phyloP scores from a whole-genome alignment of 371 early-diverging fungal genomes.

The Mortierella sp. region DNA sequence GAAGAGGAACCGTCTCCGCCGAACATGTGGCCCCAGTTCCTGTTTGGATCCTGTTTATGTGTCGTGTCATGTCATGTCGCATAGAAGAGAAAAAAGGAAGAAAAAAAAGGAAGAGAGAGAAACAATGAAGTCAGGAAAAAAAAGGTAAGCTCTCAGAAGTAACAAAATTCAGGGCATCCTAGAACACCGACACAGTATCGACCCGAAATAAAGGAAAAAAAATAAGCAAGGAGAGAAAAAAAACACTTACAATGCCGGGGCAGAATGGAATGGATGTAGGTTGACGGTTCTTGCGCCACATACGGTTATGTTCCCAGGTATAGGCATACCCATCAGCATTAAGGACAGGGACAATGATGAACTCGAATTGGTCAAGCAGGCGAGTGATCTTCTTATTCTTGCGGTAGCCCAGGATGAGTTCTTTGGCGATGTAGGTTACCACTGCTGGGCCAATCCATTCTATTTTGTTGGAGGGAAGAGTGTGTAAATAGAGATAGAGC shows the following conservation, averaged over 20 bases:
- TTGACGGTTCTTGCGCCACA: conserved; percentile 71
- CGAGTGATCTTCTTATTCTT: conserved; percentile 49
- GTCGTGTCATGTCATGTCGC: too few species aligned
- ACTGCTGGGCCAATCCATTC: conserved; percentile 61
- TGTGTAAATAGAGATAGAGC: neutral
- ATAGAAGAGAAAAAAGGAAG: too few species aligned
- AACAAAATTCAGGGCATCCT: neutral
- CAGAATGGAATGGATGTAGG: conserved; percentile 57
- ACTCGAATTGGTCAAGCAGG: conserved; percentile 57
- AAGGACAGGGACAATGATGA: conserved; percentile 59
- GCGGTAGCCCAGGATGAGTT: conserved; percentile 52
- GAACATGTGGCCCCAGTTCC: conserved; percentile 62
- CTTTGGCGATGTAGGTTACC: conserved; percentile 59
- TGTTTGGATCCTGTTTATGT: conserved; percentile 43
- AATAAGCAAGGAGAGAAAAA: neutral
- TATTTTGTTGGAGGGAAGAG: neutral
- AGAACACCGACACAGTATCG: neutral
- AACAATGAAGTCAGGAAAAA: too few species aligned
- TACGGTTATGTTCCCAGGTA: conserved; percentile 53
- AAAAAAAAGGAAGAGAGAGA: neutral
- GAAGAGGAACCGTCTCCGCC: conserved; percentile 43
- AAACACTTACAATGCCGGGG: conserved; percentile 53
- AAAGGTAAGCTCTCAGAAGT: neutral
- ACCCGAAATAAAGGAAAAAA: neutral
- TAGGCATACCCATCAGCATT: conserved; percentile 68